Evolutionary conservation across 2,329 filamentous ascomycete genomes (phyloP), one percentile per base, ranked within the genome.

Genomic region (Blastomyces percursus): DNA sequence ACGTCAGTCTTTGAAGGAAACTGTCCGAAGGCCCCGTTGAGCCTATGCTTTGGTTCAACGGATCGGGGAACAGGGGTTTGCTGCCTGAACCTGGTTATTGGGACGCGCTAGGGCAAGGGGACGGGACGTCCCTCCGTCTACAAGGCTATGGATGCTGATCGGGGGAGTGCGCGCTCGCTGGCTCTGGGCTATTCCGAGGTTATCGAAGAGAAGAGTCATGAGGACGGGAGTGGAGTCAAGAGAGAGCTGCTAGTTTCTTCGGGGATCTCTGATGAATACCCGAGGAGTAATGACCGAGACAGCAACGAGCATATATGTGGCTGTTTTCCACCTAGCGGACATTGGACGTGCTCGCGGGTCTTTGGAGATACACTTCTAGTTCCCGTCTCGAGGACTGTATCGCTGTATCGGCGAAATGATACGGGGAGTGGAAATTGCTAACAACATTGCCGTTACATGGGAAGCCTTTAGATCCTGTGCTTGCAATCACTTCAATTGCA

Each of bases 81-180:
- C 35, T 59, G 57, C 19, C n/a, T 35, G 42, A 59, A 59, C 57
- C 57, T 48, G 57, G 57, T 59, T 59, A 27, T 42, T 59, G 57
- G 57, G 57, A 48, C 42, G 14, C 57, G 57, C 57, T 59, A 59
- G n/a, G 32, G 42, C 4, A 3, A 27, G 14, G 27, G 40, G 27
- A 50, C 57, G 42, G 57, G 57, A 48, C 24, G 55, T 30, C 38
- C 55, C 55, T 58, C 24, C n/a, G 55, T n/a, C 21, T 24, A 1
- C 16, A 42, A 42, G 14, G 40, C 14, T 42, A 4, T 42, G 3
- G 51, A 54, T n/a, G 27, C 2, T 24, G 24, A 48, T 48, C 46
- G n/a, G 19, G 21, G 46, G 19, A 0, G 46, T 1, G 32, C 32
- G 1, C 32, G 32, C 32, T 8, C n/a, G 21, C 19, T 21, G n/a